Percentiles rank a stretch among this genome's conserved stretches.
Evolutionary conservation across 2,329 filamentous ascomycete genomes (phyloP).

Genomic region (Penicillium crustosum): DNA sequence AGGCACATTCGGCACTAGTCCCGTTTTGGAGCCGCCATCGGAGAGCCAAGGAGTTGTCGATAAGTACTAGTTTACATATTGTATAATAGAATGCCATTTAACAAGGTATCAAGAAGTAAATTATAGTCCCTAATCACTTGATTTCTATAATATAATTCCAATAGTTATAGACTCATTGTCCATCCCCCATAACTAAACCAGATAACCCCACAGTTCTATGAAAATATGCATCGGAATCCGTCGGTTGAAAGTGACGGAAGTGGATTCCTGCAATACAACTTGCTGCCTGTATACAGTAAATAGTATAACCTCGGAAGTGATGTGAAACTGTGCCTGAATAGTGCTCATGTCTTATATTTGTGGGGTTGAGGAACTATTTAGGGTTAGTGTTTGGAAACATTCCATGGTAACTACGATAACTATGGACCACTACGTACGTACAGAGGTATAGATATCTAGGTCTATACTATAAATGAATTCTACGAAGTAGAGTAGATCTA

Average conservation of each 20-base stretch:
- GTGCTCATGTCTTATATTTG: background rate
- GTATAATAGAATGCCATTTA: no score
- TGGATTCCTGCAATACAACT: background rate
- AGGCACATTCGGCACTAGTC: constrained; percentile 23
- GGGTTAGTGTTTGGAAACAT: background rate
- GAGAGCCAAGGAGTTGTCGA: constrained; percentile 11
- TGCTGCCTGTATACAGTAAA: background rate
- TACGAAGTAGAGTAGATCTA: background rate
- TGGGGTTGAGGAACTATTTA: background rate
- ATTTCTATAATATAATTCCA: background rate
- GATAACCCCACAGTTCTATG: background rate
- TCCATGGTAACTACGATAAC: background rate
- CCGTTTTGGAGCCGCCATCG: constrained; percentile 26
- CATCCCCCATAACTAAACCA: background rate
- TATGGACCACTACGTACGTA: no score
- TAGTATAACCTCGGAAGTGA: background rate
- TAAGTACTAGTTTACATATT: no score
- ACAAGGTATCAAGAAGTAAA: background rate
- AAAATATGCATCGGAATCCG: background rate
- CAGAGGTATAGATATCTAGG: no score
- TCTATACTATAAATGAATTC: no score
- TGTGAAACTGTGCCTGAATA: background rate
- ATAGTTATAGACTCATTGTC: background rate
- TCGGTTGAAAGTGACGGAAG: background rate
- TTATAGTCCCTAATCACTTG: background rate